A percentile compares a stretch with the other conserved stretches of the same genome.
Conservation (phyloP, 768 basidiomycete species). For the Pulveroboletus sp. region DNA sequence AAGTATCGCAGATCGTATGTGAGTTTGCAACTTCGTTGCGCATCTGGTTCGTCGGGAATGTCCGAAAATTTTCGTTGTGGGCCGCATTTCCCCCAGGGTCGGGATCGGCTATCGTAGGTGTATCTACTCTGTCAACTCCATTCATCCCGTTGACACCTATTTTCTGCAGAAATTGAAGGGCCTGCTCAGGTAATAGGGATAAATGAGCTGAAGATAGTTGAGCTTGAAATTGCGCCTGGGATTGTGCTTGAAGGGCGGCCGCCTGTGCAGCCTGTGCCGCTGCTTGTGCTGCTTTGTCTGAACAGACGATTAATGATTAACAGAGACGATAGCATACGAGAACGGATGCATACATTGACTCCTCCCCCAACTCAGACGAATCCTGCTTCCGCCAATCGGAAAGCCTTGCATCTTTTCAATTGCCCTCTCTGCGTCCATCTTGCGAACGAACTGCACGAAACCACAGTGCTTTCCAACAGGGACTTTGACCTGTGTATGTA, state of each 20-base stretch:
- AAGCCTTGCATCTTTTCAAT: slow-evolving; percentile 98
- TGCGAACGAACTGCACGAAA: slow-evolving; percentile 91
- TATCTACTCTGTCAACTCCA: slow-evolving; percentile 14
- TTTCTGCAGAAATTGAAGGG: slow-evolving; percentile 56
- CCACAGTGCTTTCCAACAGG: slow-evolving; percentile 94
- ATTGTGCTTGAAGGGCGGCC: slow-evolving; percentile 55
- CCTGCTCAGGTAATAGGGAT: slow-evolving; percentile 55
- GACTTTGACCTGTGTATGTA: slow-evolving; percentile 78
- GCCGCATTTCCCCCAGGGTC: slow-evolving; percentile 15
- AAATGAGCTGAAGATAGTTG: slow-evolving; percentile 24
- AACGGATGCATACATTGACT: slow-evolving; percentile 63
- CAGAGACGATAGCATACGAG: neutral
- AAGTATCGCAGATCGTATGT: slow-evolving; percentile 20
- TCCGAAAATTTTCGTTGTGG: slow-evolving; percentile 23
- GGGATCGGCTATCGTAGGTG: slow-evolving; percentile 3
- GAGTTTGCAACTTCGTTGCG: slow-evolving; percentile 12
- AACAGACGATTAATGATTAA: slow-evolving; percentile 3
- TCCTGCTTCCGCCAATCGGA: slow-evolving; percentile 87
- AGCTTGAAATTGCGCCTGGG: slow-evolving; percentile 35
- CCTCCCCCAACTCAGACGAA: slow-evolving; percentile 89
- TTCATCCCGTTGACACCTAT: slow-evolving; percentile 42
- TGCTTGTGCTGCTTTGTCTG: slow-evolving; percentile 88
- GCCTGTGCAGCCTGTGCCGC: slow-evolving; percentile 81
- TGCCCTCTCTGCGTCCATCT: slow-evolving; percentile 85
- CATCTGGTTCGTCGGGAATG: slow-evolving; percentile 18